Conservation (phyloP, 345 rosid genomes). For the Arabidopsis arenosa region DNA sequence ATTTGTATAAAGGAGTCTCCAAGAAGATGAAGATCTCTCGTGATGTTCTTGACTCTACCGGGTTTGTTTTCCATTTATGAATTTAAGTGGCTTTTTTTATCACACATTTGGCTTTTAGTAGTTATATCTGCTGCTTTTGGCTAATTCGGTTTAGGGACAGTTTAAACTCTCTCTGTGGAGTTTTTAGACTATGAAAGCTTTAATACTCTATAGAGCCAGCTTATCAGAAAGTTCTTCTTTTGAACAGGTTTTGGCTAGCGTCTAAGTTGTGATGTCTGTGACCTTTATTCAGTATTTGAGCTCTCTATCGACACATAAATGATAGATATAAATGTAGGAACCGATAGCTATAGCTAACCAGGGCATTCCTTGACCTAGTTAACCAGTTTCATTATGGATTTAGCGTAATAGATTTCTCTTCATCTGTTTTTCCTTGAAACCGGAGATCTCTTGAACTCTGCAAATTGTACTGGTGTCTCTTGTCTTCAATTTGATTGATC, state of each 20-base stretch:
- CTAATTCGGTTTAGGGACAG: neutral
- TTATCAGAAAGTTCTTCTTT: neutral
- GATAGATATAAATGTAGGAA: slow-evolving; percentile 3
- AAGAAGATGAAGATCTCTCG: slow-evolving; percentile 94
- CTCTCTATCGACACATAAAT: neutral
- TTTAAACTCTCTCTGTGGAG: neutral
- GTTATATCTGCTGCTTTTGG: neutral
- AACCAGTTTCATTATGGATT: neutral
- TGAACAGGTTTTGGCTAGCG: neutral
- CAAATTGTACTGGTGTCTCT: neutral
- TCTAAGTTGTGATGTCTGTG: neutral
- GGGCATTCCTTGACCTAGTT: slow-evolving; percentile 7
- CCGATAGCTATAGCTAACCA: neutral
- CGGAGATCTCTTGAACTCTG: neutral
- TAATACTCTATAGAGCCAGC: neutral
- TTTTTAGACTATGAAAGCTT: neutral
- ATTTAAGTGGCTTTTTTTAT: neutral
- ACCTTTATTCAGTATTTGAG: neutral
- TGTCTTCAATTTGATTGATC: neutral
- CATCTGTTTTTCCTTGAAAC: neutral
- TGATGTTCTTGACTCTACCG: slow-evolving; percentile 66
- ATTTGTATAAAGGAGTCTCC: slow-evolving; percentile 70
- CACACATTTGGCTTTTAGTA: too few species aligned
- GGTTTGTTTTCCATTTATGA: slow-evolving; percentile 52
- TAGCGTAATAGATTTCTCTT: neutral